Percentiles rank a stretch among this genome's conserved stretches.
Conservation (phyloP, 345 rosid genomes). For the Angophora floribunda region DNA sequence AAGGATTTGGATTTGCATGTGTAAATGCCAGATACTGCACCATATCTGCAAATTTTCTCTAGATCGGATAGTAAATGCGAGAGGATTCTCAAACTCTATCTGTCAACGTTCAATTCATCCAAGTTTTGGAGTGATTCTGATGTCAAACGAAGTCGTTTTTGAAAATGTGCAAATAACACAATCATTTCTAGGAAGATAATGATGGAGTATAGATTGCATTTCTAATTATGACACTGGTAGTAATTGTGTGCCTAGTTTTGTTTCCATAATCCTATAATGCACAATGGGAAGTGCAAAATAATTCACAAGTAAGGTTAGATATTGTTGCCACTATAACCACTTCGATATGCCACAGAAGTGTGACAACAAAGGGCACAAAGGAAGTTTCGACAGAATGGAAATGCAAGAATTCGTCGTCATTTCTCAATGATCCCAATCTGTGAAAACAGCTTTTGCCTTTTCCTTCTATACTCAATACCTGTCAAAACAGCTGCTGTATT, state of each 20-base stretch:
- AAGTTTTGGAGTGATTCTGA: background rate
- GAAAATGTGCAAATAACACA: background rate
- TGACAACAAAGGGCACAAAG: background rate
- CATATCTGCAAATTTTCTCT: background rate
- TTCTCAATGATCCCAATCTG: background rate
- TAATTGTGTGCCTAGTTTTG: background rate
- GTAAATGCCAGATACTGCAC: background rate
- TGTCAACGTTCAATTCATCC: background rate
- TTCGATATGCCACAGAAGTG: background rate
- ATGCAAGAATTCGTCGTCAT: background rate
- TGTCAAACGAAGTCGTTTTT: background rate
- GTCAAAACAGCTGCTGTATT: background rate
- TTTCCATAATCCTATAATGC: background rate
- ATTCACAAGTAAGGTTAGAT: background rate
- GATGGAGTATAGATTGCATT: background rate
- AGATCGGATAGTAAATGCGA: background rate
- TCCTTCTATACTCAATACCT: background rate
- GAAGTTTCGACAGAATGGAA: background rate
- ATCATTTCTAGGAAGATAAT: background rate
- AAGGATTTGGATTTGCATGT: background rate
- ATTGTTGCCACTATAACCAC: background rate
- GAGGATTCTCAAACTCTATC: background rate
- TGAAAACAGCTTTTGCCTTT: background rate
- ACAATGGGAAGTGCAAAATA: background rate
- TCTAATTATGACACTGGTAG: background rate